These are phyloP conservation scores for Ceriops zippeliana DNA, from an alignment of 345 rosid species.

Conservation along the genomic window DNA sequence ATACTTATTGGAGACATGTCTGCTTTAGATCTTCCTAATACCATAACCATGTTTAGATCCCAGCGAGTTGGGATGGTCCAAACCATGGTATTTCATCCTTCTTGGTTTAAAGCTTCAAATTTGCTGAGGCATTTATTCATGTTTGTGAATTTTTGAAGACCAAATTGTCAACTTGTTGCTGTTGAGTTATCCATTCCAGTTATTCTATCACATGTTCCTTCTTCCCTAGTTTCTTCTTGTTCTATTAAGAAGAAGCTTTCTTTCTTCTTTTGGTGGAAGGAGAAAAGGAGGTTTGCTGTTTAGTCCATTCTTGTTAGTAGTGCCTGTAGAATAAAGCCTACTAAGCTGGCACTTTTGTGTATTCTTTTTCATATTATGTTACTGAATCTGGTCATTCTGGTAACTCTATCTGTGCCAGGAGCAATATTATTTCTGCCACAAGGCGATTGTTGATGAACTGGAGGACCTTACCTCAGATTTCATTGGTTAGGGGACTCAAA, in stretches of 20 bases:
- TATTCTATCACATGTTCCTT: too few relatives aligned
- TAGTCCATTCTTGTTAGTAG: too few relatives aligned
- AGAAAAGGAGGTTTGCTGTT: too few relatives aligned
- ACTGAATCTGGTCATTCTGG: conserved; percentile 5
- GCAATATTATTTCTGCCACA: conserved; percentile 76
- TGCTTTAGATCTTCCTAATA: conserved; percentile 65
- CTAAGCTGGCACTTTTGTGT: neutral
- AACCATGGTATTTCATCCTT: conserved; percentile 58
- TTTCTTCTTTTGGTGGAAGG: too few relatives aligned
- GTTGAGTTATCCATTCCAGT: too few relatives aligned
- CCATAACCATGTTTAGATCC: conserved; percentile 61
- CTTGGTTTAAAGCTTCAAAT: conserved; percentile 1
- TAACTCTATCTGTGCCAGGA: conserved; percentile 37
- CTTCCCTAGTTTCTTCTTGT: too few relatives aligned
- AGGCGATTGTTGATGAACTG: conserved; percentile 64
- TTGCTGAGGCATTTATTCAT: neutral
- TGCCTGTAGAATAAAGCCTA: too few relatives aligned
- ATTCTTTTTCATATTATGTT: too few relatives aligned
- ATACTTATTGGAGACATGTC: conserved; percentile 86
- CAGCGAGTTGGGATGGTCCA: conserved; percentile 96
- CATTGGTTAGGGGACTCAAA: conserved; percentile 8
- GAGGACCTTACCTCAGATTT: conserved; percentile 41
- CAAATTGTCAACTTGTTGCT: conserved; percentile 3
- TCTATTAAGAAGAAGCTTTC: too few relatives aligned
- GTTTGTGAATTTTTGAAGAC: neutral